Evolutionary conservation across 257 asterid species (phyloP), one percentile per base, ranked within the genome.

Genomic region (Verbena officinalis): DNA sequence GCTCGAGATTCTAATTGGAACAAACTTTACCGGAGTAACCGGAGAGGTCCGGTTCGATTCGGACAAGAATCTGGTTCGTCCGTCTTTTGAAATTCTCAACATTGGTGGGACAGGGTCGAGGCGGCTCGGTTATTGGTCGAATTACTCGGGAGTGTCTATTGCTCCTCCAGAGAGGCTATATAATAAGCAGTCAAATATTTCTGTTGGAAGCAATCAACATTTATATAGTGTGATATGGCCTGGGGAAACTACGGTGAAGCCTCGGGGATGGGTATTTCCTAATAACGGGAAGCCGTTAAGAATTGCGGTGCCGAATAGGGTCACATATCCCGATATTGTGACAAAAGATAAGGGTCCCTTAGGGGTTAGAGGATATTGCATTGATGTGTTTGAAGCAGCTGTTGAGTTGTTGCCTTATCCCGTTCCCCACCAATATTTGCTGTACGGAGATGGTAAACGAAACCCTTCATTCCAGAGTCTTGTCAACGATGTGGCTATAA

Each of bases 231-330:
- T 75, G 23, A 65, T 88, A 54, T 88, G 96, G 96, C 96, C 96
- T 0, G 96, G 96, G 13, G 91, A 85, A 64, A 80, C 78, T 13
- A 69, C 85, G 5, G 38, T 14, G 6, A 77, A 54, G 71, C 96
- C 96, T 58, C 72, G 84, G 38, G 96, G 96, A 55, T 88, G 96
- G 96, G 96, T 88, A 46, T 88, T 88, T 62, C 94, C 96, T 0
- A 78, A 81, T 40, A 88, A 81, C 12, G 96, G 96, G 34, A 81
- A 68, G 78, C 84, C 89, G 30, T 67, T 88, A 50, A 69, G 39
- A 20, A 83, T 88, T 36, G 94, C 81, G 0, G 94, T 85, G 54
- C 96, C 96, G 20, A 55, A 81, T 54, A 72, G 94, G 65, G 65
- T 85, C 31, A 74, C 79, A 16, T 85, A 63, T 64, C 78, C 84